Evolutionary conservation across 805 yeast species (phyloP).

Genomic region (Suhomyces emberorum): DNA sequence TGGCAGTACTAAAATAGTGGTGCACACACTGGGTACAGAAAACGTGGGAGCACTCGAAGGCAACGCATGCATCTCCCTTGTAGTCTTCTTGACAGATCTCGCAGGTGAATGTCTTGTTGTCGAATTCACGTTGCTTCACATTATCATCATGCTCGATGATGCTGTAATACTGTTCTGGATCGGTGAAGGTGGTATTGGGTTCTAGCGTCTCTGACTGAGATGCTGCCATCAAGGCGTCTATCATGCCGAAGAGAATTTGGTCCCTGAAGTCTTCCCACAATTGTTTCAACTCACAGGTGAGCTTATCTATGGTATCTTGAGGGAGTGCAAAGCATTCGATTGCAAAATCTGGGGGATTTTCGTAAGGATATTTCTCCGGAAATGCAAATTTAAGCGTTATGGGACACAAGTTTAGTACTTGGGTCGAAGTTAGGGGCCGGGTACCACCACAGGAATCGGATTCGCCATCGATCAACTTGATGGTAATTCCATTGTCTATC

Average conservation of each 20-base stretch:
- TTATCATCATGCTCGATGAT: slow-evolving; percentile 18
- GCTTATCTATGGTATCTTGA: slow-evolving; percentile 6
- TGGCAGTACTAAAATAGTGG: slow-evolving; percentile 40
- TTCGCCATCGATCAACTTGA: slow-evolving; percentile 7
- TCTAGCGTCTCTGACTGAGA: slow-evolving; percentile 15
- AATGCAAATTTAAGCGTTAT: slow-evolving; percentile 25
- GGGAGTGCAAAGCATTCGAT: slow-evolving; percentile 33
- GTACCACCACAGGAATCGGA: not conserved
- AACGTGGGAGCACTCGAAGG: slow-evolving; percentile 59
- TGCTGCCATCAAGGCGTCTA: slow-evolving; percentile 36
- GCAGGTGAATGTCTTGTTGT: slow-evolving; percentile 43
- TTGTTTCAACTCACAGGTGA: slow-evolving; percentile 16
- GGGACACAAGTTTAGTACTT: slow-evolving; percentile 29
- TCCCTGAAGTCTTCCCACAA: slow-evolving; percentile 37
- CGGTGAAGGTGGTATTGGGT: not conserved
- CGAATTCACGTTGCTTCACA: slow-evolving; percentile 23
- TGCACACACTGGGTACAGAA: slow-evolving; percentile 56
- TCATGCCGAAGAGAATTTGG: slow-evolving; percentile 39
- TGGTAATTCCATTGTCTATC: slow-evolving; percentile 15
- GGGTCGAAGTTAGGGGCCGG: slow-evolving; percentile 1
- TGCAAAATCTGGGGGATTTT: slow-evolving; percentile 20
- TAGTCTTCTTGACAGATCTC: slow-evolving; percentile 53
- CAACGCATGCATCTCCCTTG: slow-evolving; percentile 42
- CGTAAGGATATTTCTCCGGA: slow-evolving; percentile 35
- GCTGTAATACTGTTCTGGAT: slow-evolving; percentile 2